phyloP scores from a whole-genome alignment of 148 eudicot genomes.

The Agrostemma githago region DNA sequence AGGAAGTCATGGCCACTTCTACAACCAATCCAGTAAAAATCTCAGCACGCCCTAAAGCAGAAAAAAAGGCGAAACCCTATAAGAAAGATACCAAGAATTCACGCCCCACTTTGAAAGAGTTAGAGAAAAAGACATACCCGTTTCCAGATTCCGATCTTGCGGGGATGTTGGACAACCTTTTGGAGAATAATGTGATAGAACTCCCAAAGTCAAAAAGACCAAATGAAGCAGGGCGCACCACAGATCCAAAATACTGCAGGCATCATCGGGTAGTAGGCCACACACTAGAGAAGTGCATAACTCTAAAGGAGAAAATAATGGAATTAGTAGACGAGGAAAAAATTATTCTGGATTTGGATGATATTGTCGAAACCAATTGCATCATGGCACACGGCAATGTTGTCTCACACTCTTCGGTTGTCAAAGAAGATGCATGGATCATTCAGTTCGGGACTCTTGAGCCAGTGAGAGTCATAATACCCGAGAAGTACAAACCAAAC shows the following conservation, averaged over 20 bases:
- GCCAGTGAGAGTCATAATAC: not conserved
- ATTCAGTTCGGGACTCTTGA: not conserved
- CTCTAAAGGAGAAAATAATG: not conserved
- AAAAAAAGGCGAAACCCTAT: no score
- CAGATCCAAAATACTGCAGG: not conserved
- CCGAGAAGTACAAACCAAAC: not conserved
- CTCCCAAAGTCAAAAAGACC: not conserved
- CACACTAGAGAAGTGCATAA: not conserved
- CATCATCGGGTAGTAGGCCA: not conserved
- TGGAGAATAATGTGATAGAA: not conserved
- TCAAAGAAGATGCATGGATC: not conserved
- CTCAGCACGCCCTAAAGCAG: not conserved
- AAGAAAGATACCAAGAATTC: not conserved
- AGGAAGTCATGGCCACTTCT: not conserved
- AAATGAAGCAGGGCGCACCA: not conserved
- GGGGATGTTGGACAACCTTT: not conserved
- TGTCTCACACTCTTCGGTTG: not conserved
- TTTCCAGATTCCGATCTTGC: not conserved
- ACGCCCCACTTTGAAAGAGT: not conserved
- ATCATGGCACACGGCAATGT: not conserved
- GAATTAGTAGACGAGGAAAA: not conserved
- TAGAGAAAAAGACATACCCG: not conserved
- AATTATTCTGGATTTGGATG: not conserved
- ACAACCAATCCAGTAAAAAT: not conserved
- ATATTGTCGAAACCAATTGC: not conserved